A percentile compares a stretch with the other conserved stretches of the same genome.
Evolutionary conservation across 2,329 filamentous ascomycete genomes (phyloP).

Genomic region (Escovopsis sp.): DNA sequence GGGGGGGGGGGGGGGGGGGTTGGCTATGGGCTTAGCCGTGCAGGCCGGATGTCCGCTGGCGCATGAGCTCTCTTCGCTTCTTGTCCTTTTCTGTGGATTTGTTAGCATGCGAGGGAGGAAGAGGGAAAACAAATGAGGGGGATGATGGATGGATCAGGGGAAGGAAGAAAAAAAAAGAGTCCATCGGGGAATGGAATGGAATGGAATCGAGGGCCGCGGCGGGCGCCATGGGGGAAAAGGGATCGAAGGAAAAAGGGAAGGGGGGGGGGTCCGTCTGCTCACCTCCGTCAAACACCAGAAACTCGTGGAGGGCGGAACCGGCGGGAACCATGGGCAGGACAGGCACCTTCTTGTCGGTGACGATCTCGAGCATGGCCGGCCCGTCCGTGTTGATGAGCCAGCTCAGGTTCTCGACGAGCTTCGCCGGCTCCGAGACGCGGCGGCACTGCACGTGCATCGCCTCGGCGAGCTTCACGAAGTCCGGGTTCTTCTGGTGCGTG

Average conservation of each 20-base stretch:
- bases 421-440: slow-evolving; percentile 56
- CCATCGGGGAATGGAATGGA: too few relatives aligned
- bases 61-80: slow-evolving; percentile 51
- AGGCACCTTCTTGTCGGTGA: slow-evolving; percentile 82
- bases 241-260: too few relatives aligned
- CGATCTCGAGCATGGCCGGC: slow-evolving; percentile 82
- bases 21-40: slow-evolving; percentile 17
- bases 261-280: too few relatives aligned
- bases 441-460: slow-evolving; percentile 76
- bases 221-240: too few relatives aligned
- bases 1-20: too few relatives aligned
- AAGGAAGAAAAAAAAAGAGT: too few relatives aligned
- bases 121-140: not conserved
- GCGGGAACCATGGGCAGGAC: slow-evolving; percentile 96
- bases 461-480: slow-evolving; percentile 85
- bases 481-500: slow-evolving; percentile 88
- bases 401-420: slow-evolving; percentile 61
- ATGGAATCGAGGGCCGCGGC: too few relatives aligned
- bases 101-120: slow-evolving; percentile 19
- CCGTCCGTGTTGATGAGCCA: slow-evolving; percentile 85
- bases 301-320: slow-evolving; percentile 79
- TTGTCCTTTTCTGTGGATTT: slow-evolving; percentile 45
- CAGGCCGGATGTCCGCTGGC: slow-evolving; percentile 40
- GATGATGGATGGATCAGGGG: too few relatives aligned
- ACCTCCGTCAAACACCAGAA: slow-evolving; percentile 38